Evolutionary conservation across 345 rosid species (phyloP).

Genomic region (Salix arbutifolia): DNA sequence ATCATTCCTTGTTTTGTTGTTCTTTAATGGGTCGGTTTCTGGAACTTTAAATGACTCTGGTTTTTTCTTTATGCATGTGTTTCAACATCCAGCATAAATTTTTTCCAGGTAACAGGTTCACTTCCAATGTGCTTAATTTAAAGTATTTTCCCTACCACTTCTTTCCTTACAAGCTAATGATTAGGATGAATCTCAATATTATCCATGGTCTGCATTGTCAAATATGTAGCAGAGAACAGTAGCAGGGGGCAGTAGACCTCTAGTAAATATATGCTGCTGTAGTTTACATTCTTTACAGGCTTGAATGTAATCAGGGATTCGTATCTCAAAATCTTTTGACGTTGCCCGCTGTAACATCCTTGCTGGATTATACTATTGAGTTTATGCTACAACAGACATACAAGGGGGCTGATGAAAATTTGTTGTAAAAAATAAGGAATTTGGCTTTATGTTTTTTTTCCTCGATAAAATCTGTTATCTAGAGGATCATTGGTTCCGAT

Average conservation of each 20-base stretch:
- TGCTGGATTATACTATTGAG: neutral
- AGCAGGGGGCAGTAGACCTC: neutral
- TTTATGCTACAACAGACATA: neutral
- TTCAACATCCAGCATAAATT: conserved; percentile 30
- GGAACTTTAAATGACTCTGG: conserved; percentile 4
- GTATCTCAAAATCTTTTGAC: neutral
- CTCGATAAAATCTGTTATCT: neutral
- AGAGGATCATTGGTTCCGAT: neutral
- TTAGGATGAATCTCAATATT: neutral
- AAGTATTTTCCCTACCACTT: neutral
- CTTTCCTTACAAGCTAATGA: neutral
- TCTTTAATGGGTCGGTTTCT: neutral
- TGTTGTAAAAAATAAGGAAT: too few relatives aligned
- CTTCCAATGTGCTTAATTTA: neutral
- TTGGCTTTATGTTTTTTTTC: neutral
- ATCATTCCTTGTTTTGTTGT: neutral
- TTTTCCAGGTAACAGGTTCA: conserved; percentile 40
- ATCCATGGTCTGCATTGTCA: neutral
- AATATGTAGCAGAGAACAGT: neutral
- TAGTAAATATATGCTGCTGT: too few relatives aligned
- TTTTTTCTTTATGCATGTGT: conserved; percentile 26
- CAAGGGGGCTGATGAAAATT: neutral
- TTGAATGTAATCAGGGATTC: neutral
- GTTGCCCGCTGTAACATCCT: neutral
- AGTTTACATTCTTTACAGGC: neutral